Percentiles rank a stretch among this genome's conserved stretches.
Evolutionary conservation across 2,329 filamentous ascomycete genomes (phyloP).

Genomic region (Sphaerulina vaccinii): DNA sequence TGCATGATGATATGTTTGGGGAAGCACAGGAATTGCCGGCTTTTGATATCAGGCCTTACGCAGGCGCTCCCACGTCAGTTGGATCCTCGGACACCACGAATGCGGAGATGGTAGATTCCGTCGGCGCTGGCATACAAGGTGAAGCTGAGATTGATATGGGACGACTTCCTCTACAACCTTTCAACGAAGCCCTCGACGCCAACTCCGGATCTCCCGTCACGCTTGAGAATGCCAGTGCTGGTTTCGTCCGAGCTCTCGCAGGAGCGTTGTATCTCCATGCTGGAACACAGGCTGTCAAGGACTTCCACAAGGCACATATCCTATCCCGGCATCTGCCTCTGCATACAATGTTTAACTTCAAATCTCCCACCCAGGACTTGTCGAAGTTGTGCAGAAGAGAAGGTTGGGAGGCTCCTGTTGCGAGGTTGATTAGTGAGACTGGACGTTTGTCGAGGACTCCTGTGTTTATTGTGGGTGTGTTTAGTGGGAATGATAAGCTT

Average conservation of each 20-base stretch:
- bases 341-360: conserved; percentile 77
- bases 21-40: conserved; percentile 48
- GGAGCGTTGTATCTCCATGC: conserved; percentile 84
- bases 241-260: conserved; percentile 78
- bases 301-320: conserved; percentile 81
- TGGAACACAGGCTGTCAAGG: conserved; percentile 73
- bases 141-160: conserved; percentile 7
- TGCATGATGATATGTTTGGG: conserved; percentile 84
- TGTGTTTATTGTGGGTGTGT: conserved; percentile 92
- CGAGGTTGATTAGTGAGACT: conserved; percentile 85
- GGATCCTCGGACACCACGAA: not conserved
- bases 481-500: conserved; percentile 84
- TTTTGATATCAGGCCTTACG: conserved; percentile 27
- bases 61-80: conserved; percentile 22
- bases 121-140: conserved; percentile 1
- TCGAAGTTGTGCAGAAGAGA: conserved; percentile 80
- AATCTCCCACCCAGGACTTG: conserved; percentile 79
- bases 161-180: not conserved
- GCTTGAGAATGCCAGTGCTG: conserved; percentile 62
- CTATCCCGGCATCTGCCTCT: conserved; percentile 55
- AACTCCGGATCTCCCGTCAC: conserved; percentile 42
- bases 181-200: conserved; percentile 8
- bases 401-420: conserved; percentile 82
- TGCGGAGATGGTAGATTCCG: not conserved
- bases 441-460: conserved; percentile 80